A percentile compares a stretch with the other conserved stretches of the same genome.
These are phyloP conservation scores for Malassezia arunalokei DNA, from an alignment of 1,284 basidiomycete species.

Conservation along the genomic window DNA sequence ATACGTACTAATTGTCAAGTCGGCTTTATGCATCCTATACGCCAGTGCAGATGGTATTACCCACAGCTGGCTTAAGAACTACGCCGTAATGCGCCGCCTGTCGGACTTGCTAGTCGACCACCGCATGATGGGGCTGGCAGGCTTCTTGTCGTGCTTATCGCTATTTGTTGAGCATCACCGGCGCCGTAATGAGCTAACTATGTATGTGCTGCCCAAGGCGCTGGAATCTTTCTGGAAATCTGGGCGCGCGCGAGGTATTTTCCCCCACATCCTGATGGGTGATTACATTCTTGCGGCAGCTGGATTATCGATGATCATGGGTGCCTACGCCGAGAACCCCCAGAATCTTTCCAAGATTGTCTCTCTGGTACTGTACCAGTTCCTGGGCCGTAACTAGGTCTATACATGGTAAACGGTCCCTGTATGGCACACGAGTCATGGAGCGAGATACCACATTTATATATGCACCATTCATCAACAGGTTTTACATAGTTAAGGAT, in stretches of 20 bases:
- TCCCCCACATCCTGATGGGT: slow-evolving; percentile 58
- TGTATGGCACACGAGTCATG: too few relatives aligned
- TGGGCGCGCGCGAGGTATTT: slow-evolving; percentile 62
- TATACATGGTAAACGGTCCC: too few relatives aligned
- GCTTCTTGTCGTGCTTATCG: slow-evolving; percentile 63
- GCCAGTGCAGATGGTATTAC: slow-evolving; percentile 50
- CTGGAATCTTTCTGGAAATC: slow-evolving; percentile 59
- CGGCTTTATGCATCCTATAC: slow-evolving; percentile 63
- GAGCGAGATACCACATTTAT: too few relatives aligned
- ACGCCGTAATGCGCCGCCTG: slow-evolving; percentile 1
- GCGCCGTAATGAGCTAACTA: slow-evolving; percentile 70
- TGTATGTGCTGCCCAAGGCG: slow-evolving; percentile 88
- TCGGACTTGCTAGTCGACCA: slow-evolving; percentile 27
- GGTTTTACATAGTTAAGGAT: too few relatives aligned
- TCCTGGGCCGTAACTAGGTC: slow-evolving; percentile 30
- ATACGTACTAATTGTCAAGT: slow-evolving; percentile 80
- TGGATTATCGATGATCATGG: slow-evolving; percentile 87
- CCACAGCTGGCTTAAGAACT: slow-evolving; percentile 1
- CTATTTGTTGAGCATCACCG: slow-evolving; percentile 76
- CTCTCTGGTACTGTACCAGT: slow-evolving; percentile 71
- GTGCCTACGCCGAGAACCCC: slow-evolving; percentile 67
- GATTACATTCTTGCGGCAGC: slow-evolving; percentile 57
- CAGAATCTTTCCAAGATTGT: slow-evolving; percentile 77
- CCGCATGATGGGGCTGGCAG: slow-evolving; percentile 57
- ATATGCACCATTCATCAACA: too few relatives aligned